phyloP scores from a whole-genome alignment of 495 filamentous ascomycete genomes.

The Friedmanniomyces simplex region DNA sequence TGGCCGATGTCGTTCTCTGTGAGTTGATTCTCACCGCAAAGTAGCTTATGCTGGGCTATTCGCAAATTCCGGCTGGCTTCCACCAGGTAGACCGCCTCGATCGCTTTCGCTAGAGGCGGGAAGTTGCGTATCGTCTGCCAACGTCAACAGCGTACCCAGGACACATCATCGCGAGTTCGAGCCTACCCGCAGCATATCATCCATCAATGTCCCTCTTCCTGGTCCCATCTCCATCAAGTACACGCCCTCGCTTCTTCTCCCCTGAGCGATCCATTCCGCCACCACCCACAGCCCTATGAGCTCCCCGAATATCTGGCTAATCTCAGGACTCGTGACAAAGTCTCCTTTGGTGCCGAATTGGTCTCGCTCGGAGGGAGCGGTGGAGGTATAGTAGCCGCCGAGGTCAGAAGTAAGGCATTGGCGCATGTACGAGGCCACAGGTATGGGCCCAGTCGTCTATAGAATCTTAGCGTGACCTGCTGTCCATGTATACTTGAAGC shows the following conservation, averaged over 20 bases:
- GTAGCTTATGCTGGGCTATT: slow-evolving; percentile 62
- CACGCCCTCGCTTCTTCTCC: slow-evolving; percentile 54
- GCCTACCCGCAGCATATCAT: slow-evolving; percentile 77
- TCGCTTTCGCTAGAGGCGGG: slow-evolving; percentile 59
- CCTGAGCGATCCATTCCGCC: slow-evolving; percentile 91
- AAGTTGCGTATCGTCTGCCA: slow-evolving; percentile 72
- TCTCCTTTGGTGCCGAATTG: slow-evolving; percentile 87
- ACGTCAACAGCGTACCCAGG: not conserved
- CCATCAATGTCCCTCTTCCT: slow-evolving; percentile 92
- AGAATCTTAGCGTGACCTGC: not conserved
- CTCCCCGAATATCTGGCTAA: slow-evolving; percentile 94
- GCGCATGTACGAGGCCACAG: slow-evolving; percentile 91
- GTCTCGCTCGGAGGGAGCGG: slow-evolving; percentile 48
- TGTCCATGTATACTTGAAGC: no score
- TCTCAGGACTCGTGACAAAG: slow-evolving; percentile 94
- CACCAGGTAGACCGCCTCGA: slow-evolving; percentile 81
- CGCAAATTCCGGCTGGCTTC: slow-evolving; percentile 74
- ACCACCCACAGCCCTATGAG: slow-evolving; percentile 89
- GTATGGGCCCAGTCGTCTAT: slow-evolving; percentile 74
- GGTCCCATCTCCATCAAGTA: slow-evolving; percentile 90
- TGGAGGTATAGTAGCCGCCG: slow-evolving; percentile 89
- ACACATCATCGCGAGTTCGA: not conserved
- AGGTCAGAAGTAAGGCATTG: slow-evolving; percentile 87
- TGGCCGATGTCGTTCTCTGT: slow-evolving; percentile 64
- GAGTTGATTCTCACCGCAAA: slow-evolving; percentile 67